Conservation (phyloP, 352 stramenopile genomes). For the Blastocystis sp. region DNA sequence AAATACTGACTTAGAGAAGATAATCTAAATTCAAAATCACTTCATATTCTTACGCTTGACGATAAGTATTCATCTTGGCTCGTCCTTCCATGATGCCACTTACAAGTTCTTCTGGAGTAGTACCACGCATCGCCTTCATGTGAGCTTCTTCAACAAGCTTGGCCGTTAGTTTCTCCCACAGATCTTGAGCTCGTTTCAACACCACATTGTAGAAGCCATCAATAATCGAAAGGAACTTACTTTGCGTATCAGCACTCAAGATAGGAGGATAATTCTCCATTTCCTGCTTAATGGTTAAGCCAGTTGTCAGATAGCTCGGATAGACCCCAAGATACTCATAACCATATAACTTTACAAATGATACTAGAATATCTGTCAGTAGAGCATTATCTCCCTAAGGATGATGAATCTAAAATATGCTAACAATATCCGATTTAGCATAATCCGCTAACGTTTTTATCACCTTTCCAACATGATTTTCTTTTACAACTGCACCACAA, state of each 20-base stretch:
- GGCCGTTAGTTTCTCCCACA: background rate
- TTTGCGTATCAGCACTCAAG: background rate
- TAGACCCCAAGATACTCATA: conserved; percentile 31
- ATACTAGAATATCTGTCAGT: background rate
- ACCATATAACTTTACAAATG: background rate
- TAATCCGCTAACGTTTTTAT: background rate
- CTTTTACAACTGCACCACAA: background rate
- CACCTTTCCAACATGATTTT: background rate
- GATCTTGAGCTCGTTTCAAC: background rate
- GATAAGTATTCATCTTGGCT: background rate
- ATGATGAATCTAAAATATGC: background rate
- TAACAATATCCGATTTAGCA: background rate
- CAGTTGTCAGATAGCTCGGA: background rate
- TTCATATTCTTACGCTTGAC: background rate
- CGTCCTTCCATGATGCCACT: background rate
- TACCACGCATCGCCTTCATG: background rate
- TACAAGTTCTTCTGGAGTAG: background rate
- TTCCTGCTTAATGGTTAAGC: background rate
- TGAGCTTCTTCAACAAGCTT: background rate
- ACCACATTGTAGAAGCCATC: background rate
- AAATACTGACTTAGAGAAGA: background rate
- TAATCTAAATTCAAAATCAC: background rate
- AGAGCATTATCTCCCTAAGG: background rate
- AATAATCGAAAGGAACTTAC: conserved; percentile 23
- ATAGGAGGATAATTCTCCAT: background rate